These are phyloP conservation scores for Aspergillus costaricaensis DNA, from an alignment of 2,329 filamentous ascomycete genomes.

Conservation along the genomic window DNA sequence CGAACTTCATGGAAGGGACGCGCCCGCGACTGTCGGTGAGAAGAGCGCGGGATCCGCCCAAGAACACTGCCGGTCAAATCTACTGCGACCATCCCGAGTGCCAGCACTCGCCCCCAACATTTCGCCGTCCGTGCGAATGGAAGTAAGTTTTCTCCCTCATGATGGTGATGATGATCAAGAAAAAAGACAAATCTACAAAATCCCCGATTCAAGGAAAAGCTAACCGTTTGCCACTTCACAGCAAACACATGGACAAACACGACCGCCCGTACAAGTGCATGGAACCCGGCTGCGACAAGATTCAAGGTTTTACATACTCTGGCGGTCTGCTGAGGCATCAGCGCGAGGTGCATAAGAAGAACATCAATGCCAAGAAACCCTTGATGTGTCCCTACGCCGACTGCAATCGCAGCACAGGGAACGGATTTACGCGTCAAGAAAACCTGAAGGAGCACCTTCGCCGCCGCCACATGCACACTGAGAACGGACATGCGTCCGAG, in stretches of 20 bases:
- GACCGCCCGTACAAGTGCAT: slow-evolving; percentile 88
- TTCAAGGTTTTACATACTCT: slow-evolving; percentile 92
- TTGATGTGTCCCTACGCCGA: slow-evolving; percentile 82
- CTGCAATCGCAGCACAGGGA: slow-evolving; percentile 85
- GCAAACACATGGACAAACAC: slow-evolving; percentile 99
- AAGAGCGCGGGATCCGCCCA: slow-evolving; percentile 55
- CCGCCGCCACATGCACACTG: slow-evolving; percentile 71
- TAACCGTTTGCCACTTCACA: slow-evolving; percentile 42
- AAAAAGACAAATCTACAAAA: no score
- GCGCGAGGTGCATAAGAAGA: slow-evolving; percentile 88
- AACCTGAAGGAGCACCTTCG: slow-evolving; percentile 93
- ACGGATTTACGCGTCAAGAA: slow-evolving; percentile 89
- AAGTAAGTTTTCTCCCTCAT: slow-evolving; percentile 63
- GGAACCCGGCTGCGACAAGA: slow-evolving; percentile 81
- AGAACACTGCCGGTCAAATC: slow-evolving; percentile 72
- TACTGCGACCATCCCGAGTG: slow-evolving; percentile 74
- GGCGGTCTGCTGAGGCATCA: slow-evolving; percentile 87
- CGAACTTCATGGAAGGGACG: slow-evolving; percentile 36
- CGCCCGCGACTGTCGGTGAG: slow-evolving; percentile 46
- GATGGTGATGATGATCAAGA: no score
- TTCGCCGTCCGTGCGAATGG: slow-evolving; percentile 88
- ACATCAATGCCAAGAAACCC: slow-evolving; percentile 83
- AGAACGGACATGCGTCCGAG: slow-evolving; percentile 34
- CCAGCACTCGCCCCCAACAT: slow-evolving; percentile 63
- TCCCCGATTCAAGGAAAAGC: slow-evolving; percentile 10